Conservation (phyloP, 2,329 filamentous ascomycete genomes). For the Fusarium sublunatum region DNA sequence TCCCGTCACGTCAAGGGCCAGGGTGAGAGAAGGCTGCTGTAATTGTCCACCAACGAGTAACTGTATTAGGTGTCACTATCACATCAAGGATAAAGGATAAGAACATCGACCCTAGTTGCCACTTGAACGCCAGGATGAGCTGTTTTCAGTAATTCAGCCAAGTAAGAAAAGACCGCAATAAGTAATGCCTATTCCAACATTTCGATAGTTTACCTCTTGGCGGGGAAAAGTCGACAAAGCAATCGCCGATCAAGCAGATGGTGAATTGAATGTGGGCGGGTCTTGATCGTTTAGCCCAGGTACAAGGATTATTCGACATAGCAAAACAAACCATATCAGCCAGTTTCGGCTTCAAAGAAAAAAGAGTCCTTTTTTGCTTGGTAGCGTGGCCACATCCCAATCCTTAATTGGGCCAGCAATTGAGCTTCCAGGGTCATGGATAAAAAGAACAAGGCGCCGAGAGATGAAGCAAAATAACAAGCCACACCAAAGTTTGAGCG, state of each 20-base stretch:
- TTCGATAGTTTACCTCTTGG: constrained; percentile 23
- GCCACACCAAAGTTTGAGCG: constrained; percentile 31
- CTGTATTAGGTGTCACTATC: constrained; percentile 17
- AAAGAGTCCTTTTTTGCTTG: neutral
- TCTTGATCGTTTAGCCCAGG: constrained; percentile 10
- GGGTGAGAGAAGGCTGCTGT: constrained; percentile 29
- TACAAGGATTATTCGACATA: constrained; percentile 15
- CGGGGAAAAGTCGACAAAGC: constrained; percentile 20
- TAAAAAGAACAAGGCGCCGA: constrained; percentile 12
- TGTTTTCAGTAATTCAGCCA: constrained; percentile 17
- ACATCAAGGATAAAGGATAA: constrained; percentile 15
- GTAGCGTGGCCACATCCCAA: constrained; percentile 15
- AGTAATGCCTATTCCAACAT: constrained; percentile 20
- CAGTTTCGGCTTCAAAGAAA: constrained; percentile 22
- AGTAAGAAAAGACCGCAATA: constrained; percentile 28
- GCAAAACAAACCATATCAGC: constrained; percentile 30
- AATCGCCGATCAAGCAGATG: constrained; percentile 31
- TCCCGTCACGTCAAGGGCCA: constrained; percentile 27
- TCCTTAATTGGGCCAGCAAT: constrained; percentile 22
- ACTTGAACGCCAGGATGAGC: neutral
- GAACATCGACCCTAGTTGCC: constrained; percentile 3
- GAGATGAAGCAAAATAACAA: constrained; percentile 4
- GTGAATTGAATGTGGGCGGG: constrained; percentile 24
- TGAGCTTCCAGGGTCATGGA: constrained; percentile 30
- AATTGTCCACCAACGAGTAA: constrained; percentile 18